phyloP scores from a whole-genome alignment of 2,329 filamentous ascomycete species.

The Nigrospora oryzae region DNA sequence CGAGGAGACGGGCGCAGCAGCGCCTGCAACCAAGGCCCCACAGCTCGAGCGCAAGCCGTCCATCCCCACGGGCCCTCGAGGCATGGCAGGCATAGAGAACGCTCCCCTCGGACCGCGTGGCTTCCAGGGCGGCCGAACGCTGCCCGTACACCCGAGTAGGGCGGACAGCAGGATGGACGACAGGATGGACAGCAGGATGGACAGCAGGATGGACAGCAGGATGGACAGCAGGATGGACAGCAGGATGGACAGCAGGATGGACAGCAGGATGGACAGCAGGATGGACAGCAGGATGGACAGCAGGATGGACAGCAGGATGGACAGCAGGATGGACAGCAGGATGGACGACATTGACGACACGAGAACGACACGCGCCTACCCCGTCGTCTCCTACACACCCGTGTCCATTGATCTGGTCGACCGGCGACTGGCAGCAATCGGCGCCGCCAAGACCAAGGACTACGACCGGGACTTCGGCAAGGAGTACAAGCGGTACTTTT shows the following conservation, averaged over 20 bases:
- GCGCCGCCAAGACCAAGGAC: conserved; percentile 34
- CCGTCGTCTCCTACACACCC: conserved; percentile 40
- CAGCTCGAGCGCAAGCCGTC: conserved; percentile 10
- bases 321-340: conserved; percentile 9
- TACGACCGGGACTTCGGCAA: conserved; percentile 31
- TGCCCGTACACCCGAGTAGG: conserved; percentile 8
- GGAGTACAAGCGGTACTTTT: conserved; percentile 62
- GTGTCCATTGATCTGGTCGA: conserved; percentile 57
- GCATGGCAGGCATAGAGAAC: conserved; percentile 19
- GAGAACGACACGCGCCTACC: conserved; percentile 29
- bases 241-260: conserved; percentile 11
- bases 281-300: conserved; percentile 7
- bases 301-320: conserved; percentile 9
- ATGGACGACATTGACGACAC: conserved; percentile 8
- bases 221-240: conserved; percentile 6
- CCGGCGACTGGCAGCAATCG: conserved; percentile 53
- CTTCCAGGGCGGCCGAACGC: conserved; percentile 21
- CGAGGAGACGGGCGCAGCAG: conserved; percentile 32
- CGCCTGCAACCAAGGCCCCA: conserved; percentile 7
- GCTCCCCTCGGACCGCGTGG: conserved; percentile 30
- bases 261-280: conserved; percentile 7
- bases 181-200: conserved; percentile 8
- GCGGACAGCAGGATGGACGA: conserved; percentile 7
- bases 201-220: conserved; percentile 10
- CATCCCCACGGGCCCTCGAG: conserved; percentile 20